Evolutionary conservation across 1,284 basidiomycete species (phyloP), one percentile per base, ranked within the genome.

Genomic region (Sporisorium iseilematis-ciliati): DNA sequence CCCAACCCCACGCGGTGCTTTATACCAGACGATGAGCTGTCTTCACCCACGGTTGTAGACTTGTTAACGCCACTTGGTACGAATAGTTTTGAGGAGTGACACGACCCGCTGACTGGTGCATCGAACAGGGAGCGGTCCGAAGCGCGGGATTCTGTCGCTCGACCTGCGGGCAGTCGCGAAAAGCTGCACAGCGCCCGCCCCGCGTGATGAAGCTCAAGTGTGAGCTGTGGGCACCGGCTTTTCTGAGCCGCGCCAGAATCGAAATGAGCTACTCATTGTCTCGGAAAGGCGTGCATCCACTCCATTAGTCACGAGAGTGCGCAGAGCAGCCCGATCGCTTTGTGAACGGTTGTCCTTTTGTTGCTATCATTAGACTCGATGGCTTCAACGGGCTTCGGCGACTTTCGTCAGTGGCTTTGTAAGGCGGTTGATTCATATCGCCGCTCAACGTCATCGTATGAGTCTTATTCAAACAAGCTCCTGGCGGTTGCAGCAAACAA

Each of bases 361-460:
- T 38, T 12, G 49, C 33, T 4, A 20, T 51, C 45, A 20, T 10
- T 23, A 12, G 6, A 23, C 49, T 38, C 31, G 23, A 7, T 29
- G 45, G 12, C 18, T 31, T 4, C 49, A 4, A 7, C 31, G 1
- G 20, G n/a, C 20, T 20, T 18, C 41, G 38, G 57, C 57, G 33
- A 50, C 48, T 42, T 52, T 46, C 52, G 42, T 42, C 20, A 42
- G 41, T 42, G 43, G 26, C 48, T 33, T 23, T 25, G 23, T n/a
- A 18, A 25, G 25, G 26, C 41, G 14, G 26, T 21, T 7, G 16
- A 35, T 25, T 33, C 38, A 55, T n/a, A n/a, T 48, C 41, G 35
- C 50, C 42, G 42, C 10, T 45, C 60, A 53, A 68, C 66, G 59
- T 68, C 66, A 63, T 68, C 7, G 23, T 18, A 23, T 51, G 66